Base-by-base conservation (phyloP, 1,284 basidiomycete genomes). In the Cryptococcus sp. region DNA sequence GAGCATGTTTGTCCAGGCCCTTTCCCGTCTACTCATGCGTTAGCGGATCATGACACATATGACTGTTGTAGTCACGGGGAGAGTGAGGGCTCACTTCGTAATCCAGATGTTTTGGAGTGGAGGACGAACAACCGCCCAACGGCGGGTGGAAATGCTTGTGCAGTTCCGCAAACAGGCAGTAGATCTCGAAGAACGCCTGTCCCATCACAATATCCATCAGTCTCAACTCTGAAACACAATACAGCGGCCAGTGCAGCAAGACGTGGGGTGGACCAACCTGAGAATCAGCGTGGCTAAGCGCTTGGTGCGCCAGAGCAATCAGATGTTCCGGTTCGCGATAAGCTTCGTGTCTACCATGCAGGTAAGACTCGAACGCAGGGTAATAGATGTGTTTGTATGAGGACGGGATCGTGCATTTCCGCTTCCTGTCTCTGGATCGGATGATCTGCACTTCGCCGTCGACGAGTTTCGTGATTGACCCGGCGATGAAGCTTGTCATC, bases 341-440 rank as follows among this genome's bases (percentile, higher is more conserved):
- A 20, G 49, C n/a, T 25, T 62, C 54, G 8, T 51, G 38, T 27
- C 54, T 54, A 7, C 48, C 25, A 20, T 50, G 38, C 27, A 25
- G 41, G 31, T 35, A 19, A 17, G 3, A 31, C 2, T 50, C 25
- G 16, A 49, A 44, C 49, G n/a, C 8, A 4, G 45, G 42, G n/a
- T 22, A 31, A 46, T 53, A 56, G 2, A 59, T 45, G 38, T 62
- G 50, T 47, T 62, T 51, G 22, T 20, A 56, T 19, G 49, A 58
- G 15, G 60, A 19, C 8, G 60, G 60, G 15, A 62, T 53, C 15
- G 54, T 51, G 38, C 59, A 62, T 39, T 41, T 54, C 23, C 46
- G 16, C 42, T 57, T 55, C 17, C n/a, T 7, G 17, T 49, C 45
- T 22, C 42, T 47, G 16, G 50, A 51, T 25, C n/a, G 25, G 4